Percentiles rank a stretch among this genome's conserved stretches.
Conservation (phyloP, 306 rosid genomes). For the Argentina anserina region DNA sequence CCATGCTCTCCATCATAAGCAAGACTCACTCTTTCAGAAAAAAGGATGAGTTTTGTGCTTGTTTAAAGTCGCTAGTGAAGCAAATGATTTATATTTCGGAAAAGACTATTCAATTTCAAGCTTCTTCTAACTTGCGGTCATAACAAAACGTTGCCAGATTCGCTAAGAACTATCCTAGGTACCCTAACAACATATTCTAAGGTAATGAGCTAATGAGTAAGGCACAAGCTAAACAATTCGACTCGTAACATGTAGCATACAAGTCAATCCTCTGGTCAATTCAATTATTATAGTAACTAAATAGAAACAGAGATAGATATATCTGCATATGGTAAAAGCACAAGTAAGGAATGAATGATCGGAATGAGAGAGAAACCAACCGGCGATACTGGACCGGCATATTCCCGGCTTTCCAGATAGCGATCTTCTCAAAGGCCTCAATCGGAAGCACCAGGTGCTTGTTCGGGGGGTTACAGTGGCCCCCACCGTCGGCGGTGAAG, state of each 20-base stretch:
- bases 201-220: neutral
- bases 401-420: conserved; percentile 96
- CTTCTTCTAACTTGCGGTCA: no score
- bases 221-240: neutral
- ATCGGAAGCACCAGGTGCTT: conserved; percentile 86
- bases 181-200: neutral
- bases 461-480: conserved; percentile 85
- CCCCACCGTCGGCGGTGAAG: conserved; percentile 75
- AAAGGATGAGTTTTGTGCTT: no score
- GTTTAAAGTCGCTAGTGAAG: no score
- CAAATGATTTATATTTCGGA: no score
- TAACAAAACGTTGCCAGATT: no score
- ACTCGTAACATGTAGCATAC: neutral
- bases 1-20: no score
- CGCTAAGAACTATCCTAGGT: no score
- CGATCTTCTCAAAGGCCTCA: conserved; percentile 93
- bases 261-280: neutral
- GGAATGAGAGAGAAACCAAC: conserved; percentile 23
- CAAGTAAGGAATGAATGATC: neutral
- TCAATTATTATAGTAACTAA: no score
- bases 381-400: conserved; percentile 93
- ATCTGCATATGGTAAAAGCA: no score
- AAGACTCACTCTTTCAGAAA: no score
- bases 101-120: neutral
- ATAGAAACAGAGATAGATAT: neutral